Evolutionary conservation across 2,329 filamentous ascomycete species (phyloP).

Genomic region (Talaromyces verruculosus): DNA sequence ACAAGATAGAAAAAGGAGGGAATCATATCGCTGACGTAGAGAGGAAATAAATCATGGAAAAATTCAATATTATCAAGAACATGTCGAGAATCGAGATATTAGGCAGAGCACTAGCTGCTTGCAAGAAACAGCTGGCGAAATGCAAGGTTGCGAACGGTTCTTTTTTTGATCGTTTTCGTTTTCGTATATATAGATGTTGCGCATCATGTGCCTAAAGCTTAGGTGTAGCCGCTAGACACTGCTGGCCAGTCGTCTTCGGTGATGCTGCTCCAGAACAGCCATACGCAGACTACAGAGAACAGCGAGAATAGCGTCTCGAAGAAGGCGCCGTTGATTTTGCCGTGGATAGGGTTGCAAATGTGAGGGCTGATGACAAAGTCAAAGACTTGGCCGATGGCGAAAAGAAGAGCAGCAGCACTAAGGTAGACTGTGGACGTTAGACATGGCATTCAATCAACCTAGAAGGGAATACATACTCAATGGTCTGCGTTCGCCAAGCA

Average conservation of each 20-base stretch:
- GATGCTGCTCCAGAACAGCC: slow-evolving; percentile 98
- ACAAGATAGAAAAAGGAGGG: slow-evolving; percentile 12
- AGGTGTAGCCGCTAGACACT: slow-evolving; percentile 41
- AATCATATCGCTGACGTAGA: slow-evolving; percentile 22
- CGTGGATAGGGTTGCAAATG: slow-evolving; percentile 78
- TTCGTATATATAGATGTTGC: background rate
- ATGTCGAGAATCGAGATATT: slow-evolving; percentile 11
- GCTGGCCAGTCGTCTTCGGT: slow-evolving; percentile 97
- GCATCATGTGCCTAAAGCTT: background rate
- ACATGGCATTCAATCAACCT: background rate
- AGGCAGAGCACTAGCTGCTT: background rate
- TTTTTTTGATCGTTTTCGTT: background rate
- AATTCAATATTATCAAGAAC: slow-evolving; percentile 14
- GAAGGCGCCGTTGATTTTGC: slow-evolving; percentile 87
- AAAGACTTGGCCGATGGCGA: slow-evolving; percentile 92
- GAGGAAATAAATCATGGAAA: slow-evolving; percentile 16
- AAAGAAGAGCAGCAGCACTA: slow-evolving; percentile 69
- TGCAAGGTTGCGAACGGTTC: background rate
- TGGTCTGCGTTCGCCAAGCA: slow-evolving; percentile 86
- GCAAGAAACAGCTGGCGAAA: background rate
- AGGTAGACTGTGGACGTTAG: slow-evolving; percentile 63
- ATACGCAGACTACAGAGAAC: slow-evolving; percentile 76
- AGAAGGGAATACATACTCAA: slow-evolving; percentile 62
- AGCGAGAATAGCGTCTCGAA: slow-evolving; percentile 94
- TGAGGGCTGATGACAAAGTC: slow-evolving; percentile 90